phyloP scores from a whole-genome alignment of 2,329 filamentous ascomycete species.

The Emericellopsis atlantica region DNA sequence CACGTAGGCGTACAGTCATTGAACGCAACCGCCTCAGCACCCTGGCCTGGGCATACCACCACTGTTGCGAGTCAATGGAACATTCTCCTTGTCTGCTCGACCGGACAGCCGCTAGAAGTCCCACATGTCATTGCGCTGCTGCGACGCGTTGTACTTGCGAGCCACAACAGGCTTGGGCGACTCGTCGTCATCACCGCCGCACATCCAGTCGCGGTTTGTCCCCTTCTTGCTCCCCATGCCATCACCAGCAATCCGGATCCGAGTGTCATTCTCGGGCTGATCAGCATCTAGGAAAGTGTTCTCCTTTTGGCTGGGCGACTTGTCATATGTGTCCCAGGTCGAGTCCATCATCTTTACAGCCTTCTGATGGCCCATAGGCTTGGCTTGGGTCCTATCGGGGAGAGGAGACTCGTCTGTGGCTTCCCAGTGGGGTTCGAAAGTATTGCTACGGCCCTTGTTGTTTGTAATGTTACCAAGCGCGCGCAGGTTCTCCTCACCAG shows the following conservation, averaged over 20 bases:
- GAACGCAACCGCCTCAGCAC: slow-evolving; percentile 2
- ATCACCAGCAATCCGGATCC: slow-evolving; percentile 39
- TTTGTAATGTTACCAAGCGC: slow-evolving; percentile 59
- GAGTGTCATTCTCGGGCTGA: slow-evolving; percentile 9
- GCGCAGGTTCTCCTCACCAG: slow-evolving; percentile 21
- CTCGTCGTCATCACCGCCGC: slow-evolving; percentile 16
- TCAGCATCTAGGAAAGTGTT: not conserved
- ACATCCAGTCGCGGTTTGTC: slow-evolving; percentile 43
- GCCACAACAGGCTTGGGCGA: slow-evolving; percentile 13
- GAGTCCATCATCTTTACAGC: slow-evolving; percentile 62
- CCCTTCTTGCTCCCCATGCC: slow-evolving; percentile 54
- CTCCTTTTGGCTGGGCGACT: slow-evolving; percentile 33
- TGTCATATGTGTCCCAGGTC: slow-evolving; percentile 43
- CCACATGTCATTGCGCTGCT: slow-evolving; percentile 29
- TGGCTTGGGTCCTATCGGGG: slow-evolving; percentile 24
- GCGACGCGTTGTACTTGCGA: slow-evolving; percentile 4
- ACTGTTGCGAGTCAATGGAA: not conserved
- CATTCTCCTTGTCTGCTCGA: not conserved
- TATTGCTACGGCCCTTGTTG: slow-evolving; percentile 58
- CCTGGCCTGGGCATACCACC: slow-evolving; percentile 5
- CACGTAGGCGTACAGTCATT: slow-evolving; percentile 15
- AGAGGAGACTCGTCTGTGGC: slow-evolving; percentile 57
- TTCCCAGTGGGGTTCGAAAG: slow-evolving; percentile 67
- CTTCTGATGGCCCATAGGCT: slow-evolving; percentile 51
- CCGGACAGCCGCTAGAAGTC: slow-evolving; percentile 23